Base-by-base conservation (phyloP, 257 asterid genomes). In the Petunia secreta region DNA sequence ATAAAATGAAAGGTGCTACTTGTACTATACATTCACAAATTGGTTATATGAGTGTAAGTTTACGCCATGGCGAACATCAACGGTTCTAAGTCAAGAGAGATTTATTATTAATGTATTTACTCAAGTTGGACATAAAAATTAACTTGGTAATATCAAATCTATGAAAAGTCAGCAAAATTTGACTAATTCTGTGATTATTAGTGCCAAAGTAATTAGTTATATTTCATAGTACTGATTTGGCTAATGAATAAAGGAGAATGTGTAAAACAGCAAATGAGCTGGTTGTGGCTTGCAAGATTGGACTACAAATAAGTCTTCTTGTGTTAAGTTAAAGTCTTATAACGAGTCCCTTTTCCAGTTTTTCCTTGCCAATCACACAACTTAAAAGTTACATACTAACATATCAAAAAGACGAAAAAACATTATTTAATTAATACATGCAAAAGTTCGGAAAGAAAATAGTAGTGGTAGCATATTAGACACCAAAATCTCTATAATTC, bases 271-370 rank as follows among this genome's bases (percentile, higher is more conserved):
- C 81, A 85, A 83, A 57, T 15, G 52, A 80, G 84, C 75, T 85
- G 67, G 84, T 58, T 64, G 73, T 88, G 84, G 82, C 92, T 89
- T 89, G 89, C 74, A 82, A 80, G 80, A 79, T 11, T 84, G 83
- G 86, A 68, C 71, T 69, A 85, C 37, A 43, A 15, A 41, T 63
- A n/a, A 80, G 86, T 80, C 87, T 78, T 83, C 5, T 84, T 87
- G 91, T 83, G 88, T 90, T 63, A 83, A 90, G 90, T 75, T 85
- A 83, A 90, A 88, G 92, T 58, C 81, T 80, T 80, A 80, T 65
- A 63, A 79, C 80, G 43, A 69, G 16, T 69, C 39, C 13, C 5
- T 59, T 64, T 79, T 75, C 80, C 50, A 74, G 25, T 43, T 80
- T 80, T 80, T 69, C 82, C 80, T 91, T 84, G 80, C 62, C 81